phyloP scores from a whole-genome alignment of 768 basidiomycete genomes.

The Russula abietina region DNA sequence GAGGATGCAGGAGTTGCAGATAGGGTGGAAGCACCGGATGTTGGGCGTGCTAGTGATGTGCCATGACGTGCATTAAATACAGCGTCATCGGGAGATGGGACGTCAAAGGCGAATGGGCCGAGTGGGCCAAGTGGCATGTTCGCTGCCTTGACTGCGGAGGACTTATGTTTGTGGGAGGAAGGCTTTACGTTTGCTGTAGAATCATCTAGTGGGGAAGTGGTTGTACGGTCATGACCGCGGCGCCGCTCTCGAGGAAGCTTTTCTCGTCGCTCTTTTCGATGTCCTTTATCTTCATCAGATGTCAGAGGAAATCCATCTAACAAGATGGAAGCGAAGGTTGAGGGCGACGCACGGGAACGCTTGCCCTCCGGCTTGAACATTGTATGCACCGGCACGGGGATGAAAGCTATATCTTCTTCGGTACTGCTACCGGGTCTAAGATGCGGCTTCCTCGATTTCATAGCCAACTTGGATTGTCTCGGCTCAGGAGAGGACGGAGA shows the following conservation, averaged over 20 bases:
- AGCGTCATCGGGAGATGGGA: slow-evolving; percentile 88
- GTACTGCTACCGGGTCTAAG: slow-evolving; percentile 37
- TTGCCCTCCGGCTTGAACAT: slow-evolving; percentile 52
- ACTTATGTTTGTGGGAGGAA: slow-evolving; percentile 15
- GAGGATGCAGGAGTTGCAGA: slow-evolving; percentile 27
- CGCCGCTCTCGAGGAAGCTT: slow-evolving; percentile 16
- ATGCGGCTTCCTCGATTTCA: slow-evolving; percentile 61
- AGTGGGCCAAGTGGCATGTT: slow-evolving; percentile 13
- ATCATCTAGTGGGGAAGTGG: slow-evolving; percentile 7
- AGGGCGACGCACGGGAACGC: slow-evolving; percentile 67
- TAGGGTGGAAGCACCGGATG: slow-evolving; percentile 24
- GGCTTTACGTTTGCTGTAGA: slow-evolving; percentile 12
- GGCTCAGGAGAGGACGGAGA: slow-evolving; percentile 29
- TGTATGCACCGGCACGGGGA: slow-evolving; percentile 39
- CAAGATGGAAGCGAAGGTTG: slow-evolving; percentile 50
- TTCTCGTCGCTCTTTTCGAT: slow-evolving; percentile 19
- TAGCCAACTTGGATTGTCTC: slow-evolving; percentile 67
- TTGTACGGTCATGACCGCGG: slow-evolving; percentile 7
- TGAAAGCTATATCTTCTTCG: slow-evolving; percentile 37
- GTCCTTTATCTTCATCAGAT: slow-evolving; percentile 24
- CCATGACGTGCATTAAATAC: slow-evolving; percentile 76
- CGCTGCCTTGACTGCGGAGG: slow-evolving; percentile 2
- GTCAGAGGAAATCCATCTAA: slow-evolving; percentile 22
- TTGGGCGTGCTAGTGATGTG: slow-evolving; percentile 45
- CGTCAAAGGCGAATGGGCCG: slow-evolving; percentile 58